Base-by-base conservation (phyloP, 805 yeast species). In the Monosporozyma aerobia region DNA sequence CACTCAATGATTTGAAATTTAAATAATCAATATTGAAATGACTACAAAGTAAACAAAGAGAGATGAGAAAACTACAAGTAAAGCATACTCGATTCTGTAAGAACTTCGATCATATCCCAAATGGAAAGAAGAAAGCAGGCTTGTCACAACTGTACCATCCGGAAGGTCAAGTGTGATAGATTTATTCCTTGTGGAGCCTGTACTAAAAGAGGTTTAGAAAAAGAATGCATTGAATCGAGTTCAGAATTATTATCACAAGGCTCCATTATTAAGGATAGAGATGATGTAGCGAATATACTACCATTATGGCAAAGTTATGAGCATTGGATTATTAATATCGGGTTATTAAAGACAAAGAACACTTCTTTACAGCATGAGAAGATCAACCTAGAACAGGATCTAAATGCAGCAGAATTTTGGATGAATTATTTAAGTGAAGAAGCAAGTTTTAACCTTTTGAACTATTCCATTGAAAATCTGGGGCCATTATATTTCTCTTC, bases 151-250 rank as follows among this genome's bases (percentile, higher is more conserved):
- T 69, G 72, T 52, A 54, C 62, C 5, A 59, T 51, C 27, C 57
- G 66, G 30, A 69, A 68, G 47, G 63, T 67, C 14, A 66, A 67
- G 52, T 69, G 72, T 54, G 70, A 68, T 49, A 57, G 69, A 25
- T 50, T 59, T 45, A 51, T 65, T 8, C 71, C 72, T 1, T 69
- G 72, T 46, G 51, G 62, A 22, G 59, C 62, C 49, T 69, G 72
- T 55, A 52, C 58, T 2, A 62, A 61, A 46, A 62, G 64, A 55
- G 66, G 67, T 4, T 51, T 56, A 29, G 63, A 63, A 33, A 51
- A 59, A 23, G 59, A 55, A 41, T 69, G 70, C 45, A 53, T 59
- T 4, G 39, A 43, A 11, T 44, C 46, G 3, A 33, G 32, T 41
- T 23, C 37, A 32, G 32, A 35, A 23, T 23, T 13, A 47, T 5